Percentiles rank a stretch among this genome's conserved stretches.
phyloP scores from a whole-genome alignment of 2,329 filamentous ascomycete genomes.

The Nothopassalora personata region DNA sequence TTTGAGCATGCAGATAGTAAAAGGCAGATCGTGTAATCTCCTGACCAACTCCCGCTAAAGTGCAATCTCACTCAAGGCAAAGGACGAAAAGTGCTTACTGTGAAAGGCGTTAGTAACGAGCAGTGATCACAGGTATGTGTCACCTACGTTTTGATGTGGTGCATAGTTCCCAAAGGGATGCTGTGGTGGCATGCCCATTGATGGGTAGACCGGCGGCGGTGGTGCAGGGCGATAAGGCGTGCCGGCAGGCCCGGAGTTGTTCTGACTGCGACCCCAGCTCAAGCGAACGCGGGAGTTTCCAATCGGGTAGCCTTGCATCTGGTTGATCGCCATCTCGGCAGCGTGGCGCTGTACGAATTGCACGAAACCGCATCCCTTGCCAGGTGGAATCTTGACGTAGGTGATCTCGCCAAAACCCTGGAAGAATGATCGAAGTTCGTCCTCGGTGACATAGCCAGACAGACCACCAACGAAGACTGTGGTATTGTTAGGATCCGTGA shows the following conservation, averaged over 20 bases:
- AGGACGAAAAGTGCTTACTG: slow-evolving; percentile 34
- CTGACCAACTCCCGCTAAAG: slow-evolving; percentile 39
- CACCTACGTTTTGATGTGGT: slow-evolving; percentile 56
- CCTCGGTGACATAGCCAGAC: slow-evolving; percentile 96
- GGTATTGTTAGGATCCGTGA: slow-evolving; percentile 99
- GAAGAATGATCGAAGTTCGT: slow-evolving; percentile 99
- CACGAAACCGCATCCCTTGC: slow-evolving; percentile 98
- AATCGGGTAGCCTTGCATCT: slow-evolving; percentile 99
- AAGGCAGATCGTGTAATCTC: slow-evolving; percentile 24
- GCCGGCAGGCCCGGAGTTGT: slow-evolving; percentile 94
- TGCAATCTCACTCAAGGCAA: slow-evolving; percentile 38
- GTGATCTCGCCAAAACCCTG: slow-evolving; percentile 99
- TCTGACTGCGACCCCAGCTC: slow-evolving; percentile 96
- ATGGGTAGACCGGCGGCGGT: slow-evolving; percentile 66
- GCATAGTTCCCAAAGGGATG: slow-evolving; percentile 62
- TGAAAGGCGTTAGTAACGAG: slow-evolving; percentile 9
- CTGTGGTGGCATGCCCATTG: slow-evolving; percentile 58
- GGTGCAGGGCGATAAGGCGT: slow-evolving; percentile 96
- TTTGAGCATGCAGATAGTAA: slow-evolving; percentile 23
- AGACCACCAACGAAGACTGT: slow-evolving; percentile 97
- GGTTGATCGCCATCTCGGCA: slow-evolving; percentile 99
- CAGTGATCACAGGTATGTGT: not conserved
- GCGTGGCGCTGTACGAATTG: slow-evolving; percentile 98
- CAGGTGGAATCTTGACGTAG: slow-evolving; percentile 98
- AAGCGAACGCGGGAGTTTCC: slow-evolving; percentile 96